phyloP scores from a whole-genome alignment of 2,329 filamentous ascomycete genomes.

The Cephalotrichum gorgonifer region DNA sequence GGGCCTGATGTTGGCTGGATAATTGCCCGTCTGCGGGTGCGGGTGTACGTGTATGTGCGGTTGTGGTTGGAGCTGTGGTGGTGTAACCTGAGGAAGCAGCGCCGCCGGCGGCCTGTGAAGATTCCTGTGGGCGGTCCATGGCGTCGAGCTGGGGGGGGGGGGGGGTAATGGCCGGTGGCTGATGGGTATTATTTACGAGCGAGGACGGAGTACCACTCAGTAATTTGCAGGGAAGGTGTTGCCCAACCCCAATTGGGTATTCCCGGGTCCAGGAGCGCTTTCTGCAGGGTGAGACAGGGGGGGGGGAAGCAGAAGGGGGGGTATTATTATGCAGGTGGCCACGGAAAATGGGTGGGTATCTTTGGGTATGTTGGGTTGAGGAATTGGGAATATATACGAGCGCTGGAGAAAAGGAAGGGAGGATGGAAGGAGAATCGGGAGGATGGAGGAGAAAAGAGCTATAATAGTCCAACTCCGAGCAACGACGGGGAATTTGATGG shows the following conservation, averaged over 20 bases:
- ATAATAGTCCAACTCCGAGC: not conserved
- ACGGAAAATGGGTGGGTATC: too few species aligned
- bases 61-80: not conserved
- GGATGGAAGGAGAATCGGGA: not conserved
- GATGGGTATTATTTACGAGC: not conserved
- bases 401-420: too few species aligned
- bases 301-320: too few species aligned
- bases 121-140: not conserved
- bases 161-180: not conserved
- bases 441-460: not conserved
- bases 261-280: not conserved
- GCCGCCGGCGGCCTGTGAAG: not conserved
- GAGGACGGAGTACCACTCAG: too few species aligned
- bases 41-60: not conserved
- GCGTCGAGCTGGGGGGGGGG: not conserved
- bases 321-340: too few species aligned
- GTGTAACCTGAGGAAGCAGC: not conserved
- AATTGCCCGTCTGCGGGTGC: not conserved
- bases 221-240: not conserved
- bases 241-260: not conserved
- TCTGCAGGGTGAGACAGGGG: too few species aligned
- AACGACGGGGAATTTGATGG: not conserved
- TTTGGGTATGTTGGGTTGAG: not conserved
- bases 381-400: not conserved
- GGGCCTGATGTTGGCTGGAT: not conserved